These are phyloP conservation scores for Pouteria glomerata DNA, from an alignment of 148 eudicot genomes.

Conservation along the genomic window DNA sequence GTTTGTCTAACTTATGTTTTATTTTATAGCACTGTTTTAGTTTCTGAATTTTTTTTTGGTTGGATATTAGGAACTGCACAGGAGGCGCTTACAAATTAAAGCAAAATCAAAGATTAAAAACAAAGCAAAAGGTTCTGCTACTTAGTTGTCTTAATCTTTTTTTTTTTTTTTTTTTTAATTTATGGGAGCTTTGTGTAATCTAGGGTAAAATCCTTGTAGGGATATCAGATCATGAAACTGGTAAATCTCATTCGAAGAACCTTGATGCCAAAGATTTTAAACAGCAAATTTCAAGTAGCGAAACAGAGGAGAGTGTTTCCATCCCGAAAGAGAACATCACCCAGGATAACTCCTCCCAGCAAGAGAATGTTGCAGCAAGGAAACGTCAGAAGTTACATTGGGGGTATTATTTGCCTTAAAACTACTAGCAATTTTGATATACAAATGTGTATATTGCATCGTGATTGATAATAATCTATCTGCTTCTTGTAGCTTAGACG, in stretches of 20 bases:
- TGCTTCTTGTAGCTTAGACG: not conserved
- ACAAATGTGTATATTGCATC: not conserved
- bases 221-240: slow-evolving; percentile 6
- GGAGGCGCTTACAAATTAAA: slow-evolving; percentile 61
- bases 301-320: slow-evolving; percentile 18
- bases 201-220: slow-evolving; percentile 14
- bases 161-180: not conserved
- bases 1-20: not conserved
- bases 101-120: slow-evolving; percentile 40
- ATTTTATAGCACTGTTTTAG: not conserved
- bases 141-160: not conserved
- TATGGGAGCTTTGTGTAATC: not conserved
- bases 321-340: slow-evolving; percentile 3
- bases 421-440: not conserved
- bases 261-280: slow-evolving; percentile 21
- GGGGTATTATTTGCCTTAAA: slow-evolving; percentile 41
- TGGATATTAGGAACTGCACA: slow-evolving; percentile 57
- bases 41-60: not conserved
- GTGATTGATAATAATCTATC: not conserved
- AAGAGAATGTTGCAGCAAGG: slow-evolving; percentile 22
- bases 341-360: slow-evolving; percentile 1
- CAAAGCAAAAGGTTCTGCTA: slow-evolving; percentile 44
- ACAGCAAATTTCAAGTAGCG: slow-evolving; percentile 17
- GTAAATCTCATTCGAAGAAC: slow-evolving; percentile 19
- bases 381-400: slow-evolving; percentile 58